A percentile compares a stretch with the other conserved stretches of the same genome.
Conservation (phyloP, 2,329 filamentous ascomycete genomes). For the Apiospora phragmitis region DNA sequence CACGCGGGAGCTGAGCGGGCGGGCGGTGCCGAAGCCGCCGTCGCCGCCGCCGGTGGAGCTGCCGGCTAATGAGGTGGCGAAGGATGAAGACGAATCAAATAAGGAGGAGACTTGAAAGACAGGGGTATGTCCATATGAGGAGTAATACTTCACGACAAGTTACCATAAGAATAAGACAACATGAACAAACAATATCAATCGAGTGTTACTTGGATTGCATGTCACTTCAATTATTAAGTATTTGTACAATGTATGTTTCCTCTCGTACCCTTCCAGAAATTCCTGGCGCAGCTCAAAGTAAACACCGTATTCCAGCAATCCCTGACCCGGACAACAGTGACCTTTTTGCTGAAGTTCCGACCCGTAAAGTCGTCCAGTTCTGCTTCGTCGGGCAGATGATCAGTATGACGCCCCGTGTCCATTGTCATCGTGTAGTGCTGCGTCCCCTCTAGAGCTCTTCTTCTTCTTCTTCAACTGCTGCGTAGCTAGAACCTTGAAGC, state of each 20-base stretch:
- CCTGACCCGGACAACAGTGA: background rate
- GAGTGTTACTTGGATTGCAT: too few relatives aligned
- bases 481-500: conserved; percentile 3
- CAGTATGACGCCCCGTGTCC: too few relatives aligned
- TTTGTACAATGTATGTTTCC: too few relatives aligned
- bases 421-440: background rate
- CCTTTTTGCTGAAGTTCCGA: background rate
- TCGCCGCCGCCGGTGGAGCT: background rate
- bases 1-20: background rate
- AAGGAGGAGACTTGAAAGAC: background rate
- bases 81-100: background rate
- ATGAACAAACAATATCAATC: too few relatives aligned
- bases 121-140: too few relatives aligned
- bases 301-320: too few relatives aligned
- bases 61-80: too few relatives aligned
- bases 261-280: too few relatives aligned
- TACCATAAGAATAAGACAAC: too few relatives aligned
- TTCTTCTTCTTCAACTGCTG: background rate
- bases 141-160: background rate
- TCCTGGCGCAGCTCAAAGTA: too few relatives aligned
- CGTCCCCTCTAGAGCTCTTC: too few relatives aligned
- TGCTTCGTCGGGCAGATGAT: background rate
- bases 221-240: background rate
- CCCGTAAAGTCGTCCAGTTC: background rate
- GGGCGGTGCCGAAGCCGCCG: background rate